Evolutionary conservation across 163 green algal genomes (phyloP).

Genomic region (Prototheca stagnorum): DNA sequence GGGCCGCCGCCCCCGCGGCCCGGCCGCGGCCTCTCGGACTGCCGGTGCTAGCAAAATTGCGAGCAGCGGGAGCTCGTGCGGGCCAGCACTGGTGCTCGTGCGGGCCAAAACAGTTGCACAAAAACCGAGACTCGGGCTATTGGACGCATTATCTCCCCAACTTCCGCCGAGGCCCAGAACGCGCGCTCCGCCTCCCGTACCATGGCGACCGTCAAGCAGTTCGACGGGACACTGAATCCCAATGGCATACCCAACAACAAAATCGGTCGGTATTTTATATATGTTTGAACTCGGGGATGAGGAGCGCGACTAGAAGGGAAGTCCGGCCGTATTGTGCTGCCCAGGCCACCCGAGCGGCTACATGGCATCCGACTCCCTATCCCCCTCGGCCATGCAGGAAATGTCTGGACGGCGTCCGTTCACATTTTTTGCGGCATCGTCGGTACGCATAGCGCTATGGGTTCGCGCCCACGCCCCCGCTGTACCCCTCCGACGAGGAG

Average conservation of each 20-base stretch:
- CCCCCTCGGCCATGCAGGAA: background rate
- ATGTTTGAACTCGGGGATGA: background rate
- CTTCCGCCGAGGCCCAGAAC: too few relatives aligned
- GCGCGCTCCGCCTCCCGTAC: too few relatives aligned
- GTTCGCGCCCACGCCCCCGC: background rate
- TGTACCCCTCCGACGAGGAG: background rate
- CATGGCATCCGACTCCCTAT: background rate
- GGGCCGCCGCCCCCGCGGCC: too few relatives aligned
- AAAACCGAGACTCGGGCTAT: too few relatives aligned
- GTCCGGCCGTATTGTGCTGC: background rate
- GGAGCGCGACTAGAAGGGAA: background rate
- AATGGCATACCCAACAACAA: conserved; percentile 2
- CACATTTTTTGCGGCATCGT: conserved; percentile 1
- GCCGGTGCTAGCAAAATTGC: too few relatives aligned
- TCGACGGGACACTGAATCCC: background rate
- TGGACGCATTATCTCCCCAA: too few relatives aligned
- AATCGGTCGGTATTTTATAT: background rate
- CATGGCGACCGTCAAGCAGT: background rate
- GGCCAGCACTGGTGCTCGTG: too few relatives aligned
- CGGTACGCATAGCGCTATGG: background rate
- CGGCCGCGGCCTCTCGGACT: too few relatives aligned
- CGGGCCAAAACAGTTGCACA: too few relatives aligned
- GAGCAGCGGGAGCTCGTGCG: too few relatives aligned
- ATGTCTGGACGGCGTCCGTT: background rate
- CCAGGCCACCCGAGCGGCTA: background rate